Percentiles rank a stretch among this genome's conserved stretches.
Conservation (phyloP, 176 grass and related monocot species). For the Pontederia crassipes region DNA sequence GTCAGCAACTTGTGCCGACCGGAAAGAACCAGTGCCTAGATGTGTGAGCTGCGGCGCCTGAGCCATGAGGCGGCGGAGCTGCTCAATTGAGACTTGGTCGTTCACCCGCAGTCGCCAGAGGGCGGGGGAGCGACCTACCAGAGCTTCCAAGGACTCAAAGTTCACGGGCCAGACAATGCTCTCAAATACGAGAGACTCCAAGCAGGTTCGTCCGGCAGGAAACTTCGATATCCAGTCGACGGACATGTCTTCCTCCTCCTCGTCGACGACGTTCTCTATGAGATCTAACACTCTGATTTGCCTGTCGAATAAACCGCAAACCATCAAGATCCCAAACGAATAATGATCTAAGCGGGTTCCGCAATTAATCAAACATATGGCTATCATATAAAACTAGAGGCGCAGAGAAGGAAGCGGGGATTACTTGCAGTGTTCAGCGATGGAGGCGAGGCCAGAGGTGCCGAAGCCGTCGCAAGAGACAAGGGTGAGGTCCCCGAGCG, state of each 20-base stretch:
- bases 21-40: slow-evolving; percentile 74
- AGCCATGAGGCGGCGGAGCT: slow-evolving; percentile 61
- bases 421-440: slow-evolving; percentile 85
- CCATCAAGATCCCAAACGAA: neutral
- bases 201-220: slow-evolving; percentile 39
- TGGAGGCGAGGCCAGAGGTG: slow-evolving; percentile 52
- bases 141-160: slow-evolving; percentile 69
- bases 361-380: too few relatives aligned
- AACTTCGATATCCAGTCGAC: slow-evolving; percentile 91
- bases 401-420: neutral
- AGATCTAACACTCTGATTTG: slow-evolving; percentile 73
- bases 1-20: slow-evolving; percentile 22
- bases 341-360: too few relatives aligned
- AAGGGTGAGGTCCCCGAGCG: slow-evolving; percentile 62
- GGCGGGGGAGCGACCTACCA: slow-evolving; percentile 48
- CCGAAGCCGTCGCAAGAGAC: slow-evolving; percentile 87
- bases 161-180: slow-evolving; percentile 50
- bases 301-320: slow-evolving; percentile 30
- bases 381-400: neutral
- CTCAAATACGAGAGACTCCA: slow-evolving; percentile 70
- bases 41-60: slow-evolving; percentile 73
- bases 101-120: slow-evolving; percentile 57
- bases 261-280: slow-evolving; percentile 62
- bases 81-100: slow-evolving; percentile 57
- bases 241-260: slow-evolving; percentile 44